Percentiles rank a stretch among this genome's conserved stretches.
These are phyloP conservation scores for Rutstroemia sp. DNA, from an alignment of 2,329 filamentous ascomycete genomes.

Conservation along the genomic window DNA sequence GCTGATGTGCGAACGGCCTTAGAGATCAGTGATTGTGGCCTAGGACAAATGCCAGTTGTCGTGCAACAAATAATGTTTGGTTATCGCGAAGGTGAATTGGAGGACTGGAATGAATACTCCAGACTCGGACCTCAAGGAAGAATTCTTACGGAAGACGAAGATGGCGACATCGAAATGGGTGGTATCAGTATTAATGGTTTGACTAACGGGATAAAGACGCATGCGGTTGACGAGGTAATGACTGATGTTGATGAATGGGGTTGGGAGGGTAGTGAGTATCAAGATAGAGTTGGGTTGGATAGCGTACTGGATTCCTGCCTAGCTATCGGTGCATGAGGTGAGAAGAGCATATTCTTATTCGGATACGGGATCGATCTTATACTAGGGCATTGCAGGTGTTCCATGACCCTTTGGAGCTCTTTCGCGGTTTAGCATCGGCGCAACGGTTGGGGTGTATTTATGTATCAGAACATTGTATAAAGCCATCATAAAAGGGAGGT, in stretches of 20 bases:
- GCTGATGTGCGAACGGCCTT: slow-evolving; percentile 72
- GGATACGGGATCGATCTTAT: slow-evolving; percentile 17
- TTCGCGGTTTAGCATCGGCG: slow-evolving; percentile 14
- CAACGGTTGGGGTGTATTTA: slow-evolving; percentile 12
- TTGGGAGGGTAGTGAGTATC: slow-evolving; percentile 53
- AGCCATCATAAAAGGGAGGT: slow-evolving; percentile 10
- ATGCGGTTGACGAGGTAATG: slow-evolving; percentile 35
- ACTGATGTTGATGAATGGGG: slow-evolving; percentile 56
- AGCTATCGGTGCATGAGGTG: slow-evolving; percentile 23
- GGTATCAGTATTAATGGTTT: slow-evolving; percentile 33
- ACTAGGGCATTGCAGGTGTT: slow-evolving; percentile 14
- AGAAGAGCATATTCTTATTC: slow-evolving; percentile 4
- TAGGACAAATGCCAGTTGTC: slow-evolving; percentile 72
- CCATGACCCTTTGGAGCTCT: not conserved
- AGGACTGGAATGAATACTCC: slow-evolving; percentile 55
- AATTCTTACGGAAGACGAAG: slow-evolving; percentile 26
- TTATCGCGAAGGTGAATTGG: slow-evolving; percentile 70
- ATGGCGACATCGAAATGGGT: slow-evolving; percentile 31
- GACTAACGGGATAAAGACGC: slow-evolving; percentile 29
- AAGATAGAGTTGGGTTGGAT: slow-evolving; percentile 47
- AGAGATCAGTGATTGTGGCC: slow-evolving; percentile 65
- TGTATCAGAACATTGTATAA: slow-evolving; percentile 20
- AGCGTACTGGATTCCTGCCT: slow-evolving; percentile 39
- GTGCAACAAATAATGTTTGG: slow-evolving; percentile 61
- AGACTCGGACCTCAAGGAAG: slow-evolving; percentile 28